Evolutionary conservation across 495 filamentous ascomycete genomes (phyloP), one percentile per base, ranked within the genome.

Genomic region (Aspergillus olivimuriae): DNA sequence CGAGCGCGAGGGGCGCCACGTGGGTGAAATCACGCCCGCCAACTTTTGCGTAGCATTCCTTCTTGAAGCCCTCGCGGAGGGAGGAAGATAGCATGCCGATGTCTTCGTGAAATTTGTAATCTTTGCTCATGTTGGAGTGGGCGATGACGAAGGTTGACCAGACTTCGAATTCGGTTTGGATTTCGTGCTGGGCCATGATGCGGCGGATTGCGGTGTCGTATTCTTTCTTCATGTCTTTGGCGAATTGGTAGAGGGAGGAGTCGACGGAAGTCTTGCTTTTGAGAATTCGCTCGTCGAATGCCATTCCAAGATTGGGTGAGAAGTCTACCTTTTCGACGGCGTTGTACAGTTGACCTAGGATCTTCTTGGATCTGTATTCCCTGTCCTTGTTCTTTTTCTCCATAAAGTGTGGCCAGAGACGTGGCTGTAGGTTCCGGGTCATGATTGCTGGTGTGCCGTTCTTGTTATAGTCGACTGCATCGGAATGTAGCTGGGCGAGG

Each of bases 391-490:
- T 37, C 10, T 65, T 68, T 52, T 85, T 90, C 47, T 94, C 86
- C 85, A 95, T 94, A 52, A 94, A 98, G 55, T 98, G 92, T 0
- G 92, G 92, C 72, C 80, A 95, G 36, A 58, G 62, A 2, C 43
- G 62, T 0, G 83, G 78, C 8, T 74, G 65, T 1, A 94, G 67
- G 2, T 70, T 64, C 24, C 71, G 72, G 1, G 68, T 66, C 75
- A 94, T 84, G 3, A 69, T 50, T 2, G 89, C 91, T 10, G 84
- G 74, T 14, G 76, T 69, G 0, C 92, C 92, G n/a, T 86, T 85
- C 61, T 98, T 98, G 37, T 84, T 80, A 60, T 88, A 97, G 53
- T 98, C 92, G 2, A 98, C 92, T 0, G 92, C 91, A 46, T 79
- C 78, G 0, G 92, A 97, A 59, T 98, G 94, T 1, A 96, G 71